Conservation (phyloP, 345 rosid species). For the Citrus inodora region DNA sequence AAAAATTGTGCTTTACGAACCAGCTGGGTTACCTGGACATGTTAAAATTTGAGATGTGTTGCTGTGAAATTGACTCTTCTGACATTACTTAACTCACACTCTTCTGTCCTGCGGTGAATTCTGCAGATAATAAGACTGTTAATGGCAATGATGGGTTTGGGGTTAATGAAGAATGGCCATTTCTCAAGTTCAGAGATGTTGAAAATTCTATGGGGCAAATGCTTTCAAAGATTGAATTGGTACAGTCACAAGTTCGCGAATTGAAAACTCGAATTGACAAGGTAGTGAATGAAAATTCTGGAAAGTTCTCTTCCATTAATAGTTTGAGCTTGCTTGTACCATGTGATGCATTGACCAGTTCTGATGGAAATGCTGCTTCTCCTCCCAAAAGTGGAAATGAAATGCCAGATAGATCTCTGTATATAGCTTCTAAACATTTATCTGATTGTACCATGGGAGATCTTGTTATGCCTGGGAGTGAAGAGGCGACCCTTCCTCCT, state of each 20-base stretch:
- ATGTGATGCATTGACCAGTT: conserved; percentile 31
- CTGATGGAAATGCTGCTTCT: conserved; percentile 38
- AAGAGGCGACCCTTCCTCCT: conserved; percentile 33
- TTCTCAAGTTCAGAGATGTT: conserved; percentile 40
- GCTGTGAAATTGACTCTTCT: conserved; percentile 1
- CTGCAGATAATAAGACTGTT: conserved; percentile 36
- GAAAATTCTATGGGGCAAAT: conserved; percentile 50
- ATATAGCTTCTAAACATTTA: conserved; percentile 25
- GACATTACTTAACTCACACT: not conserved
- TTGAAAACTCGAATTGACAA: conserved; percentile 61
- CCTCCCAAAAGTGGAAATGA: conserved; percentile 34
- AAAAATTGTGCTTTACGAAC: not conserved
- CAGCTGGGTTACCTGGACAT: not conserved
- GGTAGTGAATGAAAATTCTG: conserved; percentile 55
- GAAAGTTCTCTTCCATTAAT: conserved; percentile 47
- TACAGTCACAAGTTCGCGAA: conserved; percentile 37
- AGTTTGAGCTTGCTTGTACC: conserved; percentile 36
- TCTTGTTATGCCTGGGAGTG: conserved; percentile 34
- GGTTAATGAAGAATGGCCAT: conserved; percentile 37
- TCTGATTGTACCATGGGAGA: conserved; percentile 18
- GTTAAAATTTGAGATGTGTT: not conserved
- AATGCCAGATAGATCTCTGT: conserved; percentile 29
- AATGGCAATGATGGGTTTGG: conserved; percentile 33
- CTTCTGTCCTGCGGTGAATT: conserved; percentile 14
- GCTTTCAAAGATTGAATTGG: conserved; percentile 57